Base-by-base conservation (phyloP, 345 rosid genomes). In the Cardamine occulta region DNA sequence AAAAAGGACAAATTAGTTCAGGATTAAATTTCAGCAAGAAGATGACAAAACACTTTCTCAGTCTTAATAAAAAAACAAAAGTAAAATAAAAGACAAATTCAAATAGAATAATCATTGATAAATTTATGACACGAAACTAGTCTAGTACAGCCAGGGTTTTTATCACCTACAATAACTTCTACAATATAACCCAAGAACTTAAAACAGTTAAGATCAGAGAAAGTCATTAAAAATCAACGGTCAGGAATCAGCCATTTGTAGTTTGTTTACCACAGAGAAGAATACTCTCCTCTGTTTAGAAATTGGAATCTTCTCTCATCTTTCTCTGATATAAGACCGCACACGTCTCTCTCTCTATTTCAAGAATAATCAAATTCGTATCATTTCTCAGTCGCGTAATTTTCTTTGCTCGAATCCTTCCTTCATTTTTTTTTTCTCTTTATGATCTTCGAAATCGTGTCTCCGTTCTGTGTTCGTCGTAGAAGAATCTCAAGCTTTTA, bases 271-370 rank as follows among this genome's bases (percentile, higher is more conserved):
- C 14, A 31, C 45, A 48, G 14, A 24, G 52, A 34, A 35, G 18
- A 48, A 35, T 12, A n/a, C 18, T 7, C 18, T 11, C 55, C 11
- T 52, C 75, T 53, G 65, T 63, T 18, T 1, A 61, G 47, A 69
- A 76, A 45, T 66, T 21, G 39, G 56, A 73, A 73, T 45, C 47
- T 47, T 42, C 23, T 35, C 58, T 56, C 57, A 21, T 21, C 23
- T 8, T 65, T 49, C 52, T 39, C 12, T 39, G 44, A 7, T 57
- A 31, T 19, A 26, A 48, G 66, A 70, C 80, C 75, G 15, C 64
- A 70, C 67, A 77, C 76, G 72, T 63, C 72, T 77, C 72, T 56
- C 75, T 54, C 80, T 71, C 76, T 77, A 64, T 70, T 55, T 71
- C 54, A 66, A 77, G 80, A 54, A 63, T 44, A 21, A 32, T 56